A percentile compares a stretch with the other conserved stretches of the same genome.
Evolutionary conservation across 352 stramenopile genomes (phyloP).

Genomic region (Pythium dissotocum): DNA sequence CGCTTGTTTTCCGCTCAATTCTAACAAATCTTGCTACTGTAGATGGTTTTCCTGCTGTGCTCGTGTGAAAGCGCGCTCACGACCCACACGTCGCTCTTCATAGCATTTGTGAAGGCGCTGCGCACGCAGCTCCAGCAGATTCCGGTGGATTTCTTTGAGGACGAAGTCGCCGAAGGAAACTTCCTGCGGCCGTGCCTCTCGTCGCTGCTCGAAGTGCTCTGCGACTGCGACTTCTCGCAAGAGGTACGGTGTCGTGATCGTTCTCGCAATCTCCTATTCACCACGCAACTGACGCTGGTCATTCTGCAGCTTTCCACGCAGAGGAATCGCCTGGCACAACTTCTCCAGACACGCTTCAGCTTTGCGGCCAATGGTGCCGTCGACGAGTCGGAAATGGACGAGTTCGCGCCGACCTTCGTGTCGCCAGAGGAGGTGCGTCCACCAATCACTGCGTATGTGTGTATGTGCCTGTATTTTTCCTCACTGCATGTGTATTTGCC

Average conservation of each 20-base stretch:
- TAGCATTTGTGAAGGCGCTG: slow-evolving; percentile 32
- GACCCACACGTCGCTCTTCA: slow-evolving; percentile 29
- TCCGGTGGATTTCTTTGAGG: slow-evolving; percentile 24
- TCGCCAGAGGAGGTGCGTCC: slow-evolving; percentile 32
- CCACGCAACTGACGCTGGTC: background rate
- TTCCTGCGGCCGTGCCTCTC: slow-evolving; percentile 20
- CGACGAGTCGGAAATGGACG: slow-evolving; percentile 24
- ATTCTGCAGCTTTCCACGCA: slow-evolving; percentile 12
- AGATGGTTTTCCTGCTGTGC: slow-evolving; percentile 40
- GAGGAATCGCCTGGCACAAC: slow-evolving; percentile 12
- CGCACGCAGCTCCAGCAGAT: slow-evolving; percentile 40
- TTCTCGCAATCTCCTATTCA: background rate
- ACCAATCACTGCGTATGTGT: background rate
- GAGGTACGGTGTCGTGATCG: slow-evolving; percentile 1
- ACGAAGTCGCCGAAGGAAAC: slow-evolving; percentile 20
- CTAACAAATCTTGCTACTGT: background rate
- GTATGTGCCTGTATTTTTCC: background rate
- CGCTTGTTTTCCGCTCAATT: background rate
- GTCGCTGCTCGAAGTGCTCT: slow-evolving; percentile 37
- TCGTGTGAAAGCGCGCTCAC: slow-evolving; percentile 33
- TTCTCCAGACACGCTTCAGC: slow-evolving; percentile 28
- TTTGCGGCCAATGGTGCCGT: slow-evolving; percentile 10
- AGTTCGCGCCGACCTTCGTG: slow-evolving; percentile 35
- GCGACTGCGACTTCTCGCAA: slow-evolving; percentile 19
- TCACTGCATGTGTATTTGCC: background rate